phyloP scores from a whole-genome alignment of 768 basidiomycete species.

The Pholiota conissans region DNA sequence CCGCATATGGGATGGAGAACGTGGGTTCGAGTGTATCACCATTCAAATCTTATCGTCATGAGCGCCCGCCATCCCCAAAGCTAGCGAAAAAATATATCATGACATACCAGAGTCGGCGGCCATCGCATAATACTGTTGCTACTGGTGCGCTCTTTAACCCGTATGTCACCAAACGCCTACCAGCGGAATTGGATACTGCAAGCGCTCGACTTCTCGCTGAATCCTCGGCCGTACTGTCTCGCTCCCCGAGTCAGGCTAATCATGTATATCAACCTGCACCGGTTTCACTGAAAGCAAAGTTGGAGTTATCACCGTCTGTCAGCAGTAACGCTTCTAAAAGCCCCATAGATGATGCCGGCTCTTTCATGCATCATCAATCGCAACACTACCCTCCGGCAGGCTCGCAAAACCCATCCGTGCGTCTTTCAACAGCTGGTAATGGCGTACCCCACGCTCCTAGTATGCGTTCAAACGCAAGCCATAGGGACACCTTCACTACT shows the following conservation, averaged over 20 bases:
- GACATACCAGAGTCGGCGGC: background rate
- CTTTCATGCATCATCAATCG: no score
- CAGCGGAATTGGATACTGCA: background rate
- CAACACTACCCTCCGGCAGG: background rate
- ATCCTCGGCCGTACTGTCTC: background rate
- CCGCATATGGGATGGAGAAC: constrained; percentile 7
- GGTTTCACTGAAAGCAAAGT: background rate
- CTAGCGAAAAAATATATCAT: background rate
- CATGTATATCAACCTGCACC: background rate
- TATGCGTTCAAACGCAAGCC: background rate
- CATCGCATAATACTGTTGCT: constrained; percentile 3
- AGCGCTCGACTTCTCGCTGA: background rate
- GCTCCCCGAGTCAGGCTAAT: background rate
- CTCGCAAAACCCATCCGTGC: background rate
- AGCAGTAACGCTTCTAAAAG: background rate
- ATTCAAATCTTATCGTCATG: background rate
- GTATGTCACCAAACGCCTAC: background rate
- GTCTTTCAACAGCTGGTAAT: background rate
- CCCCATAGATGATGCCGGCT: no score
- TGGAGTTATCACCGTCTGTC: background rate
- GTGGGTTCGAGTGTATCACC: background rate
- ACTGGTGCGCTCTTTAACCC: constrained; percentile 2
- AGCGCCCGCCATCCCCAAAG: background rate
- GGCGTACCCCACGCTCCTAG: background rate
- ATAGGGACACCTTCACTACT: no score